A percentile compares a stretch with the other conserved stretches of the same genome.
Conservation (phyloP, 768 basidiomycete species). For the Hortiboletus flavorubellus region DNA sequence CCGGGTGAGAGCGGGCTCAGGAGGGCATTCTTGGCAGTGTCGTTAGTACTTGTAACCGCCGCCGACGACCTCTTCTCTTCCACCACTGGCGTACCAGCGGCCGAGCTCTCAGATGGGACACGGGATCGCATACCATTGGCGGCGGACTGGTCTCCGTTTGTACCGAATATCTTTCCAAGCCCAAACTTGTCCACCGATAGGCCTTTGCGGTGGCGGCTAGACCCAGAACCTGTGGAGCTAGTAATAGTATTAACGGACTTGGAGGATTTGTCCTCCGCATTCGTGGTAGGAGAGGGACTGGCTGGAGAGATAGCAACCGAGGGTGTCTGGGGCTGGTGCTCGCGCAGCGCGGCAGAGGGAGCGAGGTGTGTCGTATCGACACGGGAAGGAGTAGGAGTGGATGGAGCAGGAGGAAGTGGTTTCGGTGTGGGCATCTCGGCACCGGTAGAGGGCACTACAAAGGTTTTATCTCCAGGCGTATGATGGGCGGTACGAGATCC, state of each 20-base stretch:
- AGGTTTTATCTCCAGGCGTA: slow-evolving; percentile 16
- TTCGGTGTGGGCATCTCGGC: slow-evolving; percentile 18
- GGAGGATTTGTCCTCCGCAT: slow-evolving; percentile 26
- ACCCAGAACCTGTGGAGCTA: slow-evolving; percentile 37
- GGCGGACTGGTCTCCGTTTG: slow-evolving; percentile 33
- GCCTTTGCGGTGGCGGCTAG: slow-evolving; percentile 60
- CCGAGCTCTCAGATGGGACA: slow-evolving; percentile 41
- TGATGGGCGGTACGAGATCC: slow-evolving; percentile 6
- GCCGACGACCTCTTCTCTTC: slow-evolving; percentile 18
- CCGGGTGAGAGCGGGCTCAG: slow-evolving; percentile 36
- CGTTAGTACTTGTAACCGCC: slow-evolving; percentile 4
- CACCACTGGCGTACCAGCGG: slow-evolving; percentile 17
- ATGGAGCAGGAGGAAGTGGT: slow-evolving; percentile 30
- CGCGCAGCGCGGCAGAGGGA: slow-evolving; percentile 27
- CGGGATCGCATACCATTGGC: slow-evolving; percentile 37
- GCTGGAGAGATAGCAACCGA: slow-evolving; percentile 39
- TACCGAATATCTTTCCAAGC: slow-evolving; percentile 69
- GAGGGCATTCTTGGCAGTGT: slow-evolving; percentile 30
- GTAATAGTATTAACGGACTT: slow-evolving; percentile 28
- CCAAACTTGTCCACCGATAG: slow-evolving; percentile 79
- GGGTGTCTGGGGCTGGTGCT: slow-evolving; percentile 29
- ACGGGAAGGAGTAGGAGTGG: slow-evolving; percentile 17
- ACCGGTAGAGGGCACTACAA: slow-evolving; percentile 10
- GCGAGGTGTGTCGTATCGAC: slow-evolving; percentile 21
- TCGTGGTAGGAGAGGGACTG: slow-evolving; percentile 37